Evolutionary conservation across 2,329 filamentous ascomycete species (phyloP).

Genomic region (Passalora sequoiae): DNA sequence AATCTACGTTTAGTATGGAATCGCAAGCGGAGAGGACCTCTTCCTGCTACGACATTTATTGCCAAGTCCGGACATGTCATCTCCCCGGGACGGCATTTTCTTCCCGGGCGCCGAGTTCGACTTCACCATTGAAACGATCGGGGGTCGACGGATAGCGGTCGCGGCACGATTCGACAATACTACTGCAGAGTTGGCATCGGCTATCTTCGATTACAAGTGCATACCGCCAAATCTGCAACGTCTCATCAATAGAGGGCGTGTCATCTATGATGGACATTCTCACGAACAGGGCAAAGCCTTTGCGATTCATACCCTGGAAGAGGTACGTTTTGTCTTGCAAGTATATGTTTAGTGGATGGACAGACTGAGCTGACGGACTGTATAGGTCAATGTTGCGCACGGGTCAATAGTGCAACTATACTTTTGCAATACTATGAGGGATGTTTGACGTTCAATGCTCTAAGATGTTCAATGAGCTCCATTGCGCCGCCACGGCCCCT

Average conservation of each 20-base stretch:
- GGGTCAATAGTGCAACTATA: not conserved
- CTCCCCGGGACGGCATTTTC: constrained; percentile 1
- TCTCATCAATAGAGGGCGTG: constrained; percentile 6
- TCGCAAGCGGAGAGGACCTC: constrained; percentile 2
- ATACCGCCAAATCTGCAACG: constrained; percentile 9
- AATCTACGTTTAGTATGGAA: constrained; percentile 6
- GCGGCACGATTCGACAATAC: constrained; percentile 6
- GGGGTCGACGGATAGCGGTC: constrained; percentile 4
- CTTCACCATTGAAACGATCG: constrained; percentile 8
- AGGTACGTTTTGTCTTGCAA: constrained; percentile 10
- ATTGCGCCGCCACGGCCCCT: too few species aligned
- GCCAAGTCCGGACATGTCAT: not conserved
- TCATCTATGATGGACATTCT: constrained; percentile 10
- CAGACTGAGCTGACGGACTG: not conserved
- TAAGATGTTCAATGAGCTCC: not conserved
- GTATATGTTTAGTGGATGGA: not conserved
- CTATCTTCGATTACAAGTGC: constrained; percentile 5
- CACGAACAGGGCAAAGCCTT: constrained; percentile 5
- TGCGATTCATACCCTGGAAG: constrained; percentile 9
- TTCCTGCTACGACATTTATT: constrained; percentile 4
- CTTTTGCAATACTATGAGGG: constrained; percentile 7
- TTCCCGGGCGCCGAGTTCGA: constrained; percentile 5
- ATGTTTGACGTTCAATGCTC: not conserved
- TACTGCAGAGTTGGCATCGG: constrained; percentile 9
- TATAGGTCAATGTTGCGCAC: constrained; percentile 1